Percentiles rank a stretch among this genome's conserved stretches.
Conservation (phyloP, 2,329 filamentous ascomycete species). For the Chalaropsis ovoidea region DNA sequence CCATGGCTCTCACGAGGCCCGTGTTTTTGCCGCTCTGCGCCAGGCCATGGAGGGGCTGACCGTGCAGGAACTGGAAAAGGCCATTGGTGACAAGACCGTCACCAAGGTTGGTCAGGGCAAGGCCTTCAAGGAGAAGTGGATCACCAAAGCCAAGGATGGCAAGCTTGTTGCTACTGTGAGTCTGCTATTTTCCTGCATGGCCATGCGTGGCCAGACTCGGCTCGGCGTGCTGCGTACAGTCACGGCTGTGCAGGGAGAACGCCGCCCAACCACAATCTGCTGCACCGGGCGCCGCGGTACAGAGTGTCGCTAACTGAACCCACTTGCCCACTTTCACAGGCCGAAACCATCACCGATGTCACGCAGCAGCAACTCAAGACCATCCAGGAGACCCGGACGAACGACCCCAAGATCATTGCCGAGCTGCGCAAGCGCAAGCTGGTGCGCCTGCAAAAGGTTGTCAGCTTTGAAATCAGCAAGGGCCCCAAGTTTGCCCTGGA, state of each 20-base stretch:
- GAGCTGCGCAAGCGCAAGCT: slow-evolving; percentile 92
- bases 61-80: slow-evolving; percentile 60
- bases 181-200: slow-evolving; percentile 18
- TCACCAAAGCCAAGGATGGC: slow-evolving; percentile 50
- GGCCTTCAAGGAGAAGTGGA: slow-evolving; percentile 76
- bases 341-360: slow-evolving; percentile 67
- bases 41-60: slow-evolving; percentile 68
- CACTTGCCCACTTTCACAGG: slow-evolving; percentile 32
- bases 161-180: slow-evolving; percentile 45
- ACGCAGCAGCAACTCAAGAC: slow-evolving; percentile 65
- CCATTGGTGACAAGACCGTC: slow-evolving; percentile 61
- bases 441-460: slow-evolving; percentile 69
- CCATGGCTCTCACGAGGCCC: slow-evolving; percentile 72
- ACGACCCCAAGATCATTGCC: slow-evolving; percentile 65
- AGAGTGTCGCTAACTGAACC: slow-evolving; percentile 9
- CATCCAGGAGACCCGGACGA: slow-evolving; percentile 59
- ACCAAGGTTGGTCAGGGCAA: slow-evolving; percentile 85
- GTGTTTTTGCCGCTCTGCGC: slow-evolving; percentile 65
- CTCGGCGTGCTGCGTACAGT: neutral
- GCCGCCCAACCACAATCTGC: no score
- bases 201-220: no score
- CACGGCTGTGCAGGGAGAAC: neutral
- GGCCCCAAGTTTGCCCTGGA: slow-evolving; percentile 80
- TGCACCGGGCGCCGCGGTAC: neutral
- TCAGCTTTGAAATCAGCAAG: slow-evolving; percentile 74